Base-by-base conservation (phyloP, 495 filamentous ascomycete species). In the Penicillium soppii region DNA sequence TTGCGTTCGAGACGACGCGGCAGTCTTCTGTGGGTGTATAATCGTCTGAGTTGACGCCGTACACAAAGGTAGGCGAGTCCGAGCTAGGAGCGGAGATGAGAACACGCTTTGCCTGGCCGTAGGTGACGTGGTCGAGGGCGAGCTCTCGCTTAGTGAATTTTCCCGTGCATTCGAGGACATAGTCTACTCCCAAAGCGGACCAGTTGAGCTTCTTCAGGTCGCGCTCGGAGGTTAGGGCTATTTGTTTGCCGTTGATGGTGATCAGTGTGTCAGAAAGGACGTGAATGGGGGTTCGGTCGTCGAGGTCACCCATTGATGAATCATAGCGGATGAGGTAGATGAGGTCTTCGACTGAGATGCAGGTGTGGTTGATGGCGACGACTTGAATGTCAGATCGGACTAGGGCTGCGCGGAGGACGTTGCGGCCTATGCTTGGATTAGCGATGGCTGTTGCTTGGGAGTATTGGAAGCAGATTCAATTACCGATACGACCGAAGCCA, bases 281-380 rank as follows among this genome's bases (percentile, higher is more conserved):
- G 27, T 66, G 48, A 38, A 70, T 66, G 19, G 58, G 47, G 48
- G 59, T 63, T 25, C 54, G 40, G 13, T 61, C 60, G 22, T 65
- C 54, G 5, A 70, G 55, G 20, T 56, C 39, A 7, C 67, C 67
- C 66, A 69, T 69, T 5, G 57, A 67, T 10, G 63, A 67, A 39
- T 70, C 73, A 36, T 70, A 70, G 46, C 65, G 67, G 56, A 70
- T 66, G 9, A 70, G 67, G 56, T 70, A 66, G 58, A 68, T 56
- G 21, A 70, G 62, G 54, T 70, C 67, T 54, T 68, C 55, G 5
- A 70, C 62, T 5, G 62, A 54, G 35, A 33, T 47, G 29, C 67
- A 70, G 30, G 67, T 70, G 56, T 70, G 67, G 59, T 70, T 70
- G 57, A 70, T 70, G 42, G 65, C 67, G 22, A 65, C 57, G 38